Percentiles rank a stretch among this genome's conserved stretches.
These are phyloP conservation scores for Megacollybia platyphylla DNA, from an alignment of 1,284 basidiomycete species.

Conservation along the genomic window DNA sequence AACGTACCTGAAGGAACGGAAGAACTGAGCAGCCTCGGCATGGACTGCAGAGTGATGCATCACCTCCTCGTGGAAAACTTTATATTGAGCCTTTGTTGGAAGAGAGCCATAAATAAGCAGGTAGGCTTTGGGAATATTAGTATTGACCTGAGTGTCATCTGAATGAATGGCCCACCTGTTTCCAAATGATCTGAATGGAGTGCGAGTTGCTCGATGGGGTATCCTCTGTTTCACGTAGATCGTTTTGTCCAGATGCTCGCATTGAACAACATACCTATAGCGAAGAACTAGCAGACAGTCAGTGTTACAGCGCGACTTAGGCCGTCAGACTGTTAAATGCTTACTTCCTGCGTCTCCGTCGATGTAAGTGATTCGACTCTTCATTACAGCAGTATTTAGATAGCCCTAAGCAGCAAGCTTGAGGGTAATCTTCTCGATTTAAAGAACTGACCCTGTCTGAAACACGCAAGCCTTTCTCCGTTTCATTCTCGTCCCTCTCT, in stretches of 20 bases:
- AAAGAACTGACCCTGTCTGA: constrained; percentile 34
- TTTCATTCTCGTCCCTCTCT: constrained; percentile 75
- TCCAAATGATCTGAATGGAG: constrained; percentile 70
- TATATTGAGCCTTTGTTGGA: constrained; percentile 53
- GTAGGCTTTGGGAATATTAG: constrained; percentile 32
- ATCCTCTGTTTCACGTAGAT: constrained; percentile 44
- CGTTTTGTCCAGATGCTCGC: background rate
- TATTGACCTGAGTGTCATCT: background rate
- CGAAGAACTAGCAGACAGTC: constrained; percentile 38
- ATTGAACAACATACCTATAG: constrained; percentile 37
- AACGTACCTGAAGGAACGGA: constrained; percentile 59
- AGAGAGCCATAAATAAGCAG: constrained; percentile 79
- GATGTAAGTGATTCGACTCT: constrained; percentile 76
- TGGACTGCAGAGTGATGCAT: constrained; percentile 71
- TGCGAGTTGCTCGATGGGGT: constrained; percentile 84
- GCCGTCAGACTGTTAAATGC: constrained; percentile 10
- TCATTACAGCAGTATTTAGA: constrained; percentile 78
- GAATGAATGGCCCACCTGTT: constrained; percentile 19
- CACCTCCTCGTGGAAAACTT: constrained; percentile 59
- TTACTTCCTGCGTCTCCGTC: constrained; percentile 72
- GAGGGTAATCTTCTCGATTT: too few relatives aligned
- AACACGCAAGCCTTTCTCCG: constrained; percentile 65
- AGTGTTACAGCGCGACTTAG: background rate
- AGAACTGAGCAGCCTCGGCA: constrained; percentile 70
- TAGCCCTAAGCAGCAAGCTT: constrained; percentile 31